Conservation (phyloP, 768 basidiomycete genomes). For the Mycena leptocephala region DNA sequence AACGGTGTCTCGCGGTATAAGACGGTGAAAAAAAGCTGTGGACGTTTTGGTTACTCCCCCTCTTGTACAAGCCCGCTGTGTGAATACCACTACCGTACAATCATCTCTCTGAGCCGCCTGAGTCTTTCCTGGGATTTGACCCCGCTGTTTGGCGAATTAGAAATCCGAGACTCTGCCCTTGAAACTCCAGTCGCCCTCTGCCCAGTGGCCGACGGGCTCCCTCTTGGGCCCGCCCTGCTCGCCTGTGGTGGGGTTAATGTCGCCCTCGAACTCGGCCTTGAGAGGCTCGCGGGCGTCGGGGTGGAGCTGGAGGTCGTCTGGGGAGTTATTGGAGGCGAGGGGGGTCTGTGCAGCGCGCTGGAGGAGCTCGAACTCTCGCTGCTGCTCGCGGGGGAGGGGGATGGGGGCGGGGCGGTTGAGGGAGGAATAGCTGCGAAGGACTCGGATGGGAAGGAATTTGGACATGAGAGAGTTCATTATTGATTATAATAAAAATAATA, state of each 20-base stretch:
- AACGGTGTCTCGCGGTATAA: constrained; percentile 79
- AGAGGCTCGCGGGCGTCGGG: constrained; percentile 78
- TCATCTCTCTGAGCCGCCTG: constrained; percentile 10
- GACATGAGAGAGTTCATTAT: not conserved
- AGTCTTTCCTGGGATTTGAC: not conserved
- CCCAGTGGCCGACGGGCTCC: constrained; percentile 82
- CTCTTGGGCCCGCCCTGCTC: constrained; percentile 91
- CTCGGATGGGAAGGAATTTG: not conserved
- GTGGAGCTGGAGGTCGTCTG: constrained; percentile 65
- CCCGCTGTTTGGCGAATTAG: constrained; percentile 47
- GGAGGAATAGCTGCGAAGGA: constrained; percentile 41
- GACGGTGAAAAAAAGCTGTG: constrained; percentile 68
- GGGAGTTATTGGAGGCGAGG: constrained; percentile 45
- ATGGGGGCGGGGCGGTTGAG: constrained; percentile 80
- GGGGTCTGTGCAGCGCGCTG: constrained; percentile 73
- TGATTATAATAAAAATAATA: too few species aligned
- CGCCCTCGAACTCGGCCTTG: constrained; percentile 83
- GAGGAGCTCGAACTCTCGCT: constrained; percentile 92
- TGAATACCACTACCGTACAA: constrained; percentile 21
- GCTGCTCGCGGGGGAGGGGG: constrained; percentile 80
- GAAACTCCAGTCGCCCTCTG: constrained; percentile 88
- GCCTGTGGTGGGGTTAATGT: constrained; percentile 86
- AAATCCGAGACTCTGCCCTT: constrained; percentile 93
- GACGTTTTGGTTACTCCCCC: constrained; percentile 3
- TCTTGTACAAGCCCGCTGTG: constrained; percentile 28